phyloP scores from a whole-genome alignment of 306 rosid genomes.

The Rosa rugosa region DNA sequence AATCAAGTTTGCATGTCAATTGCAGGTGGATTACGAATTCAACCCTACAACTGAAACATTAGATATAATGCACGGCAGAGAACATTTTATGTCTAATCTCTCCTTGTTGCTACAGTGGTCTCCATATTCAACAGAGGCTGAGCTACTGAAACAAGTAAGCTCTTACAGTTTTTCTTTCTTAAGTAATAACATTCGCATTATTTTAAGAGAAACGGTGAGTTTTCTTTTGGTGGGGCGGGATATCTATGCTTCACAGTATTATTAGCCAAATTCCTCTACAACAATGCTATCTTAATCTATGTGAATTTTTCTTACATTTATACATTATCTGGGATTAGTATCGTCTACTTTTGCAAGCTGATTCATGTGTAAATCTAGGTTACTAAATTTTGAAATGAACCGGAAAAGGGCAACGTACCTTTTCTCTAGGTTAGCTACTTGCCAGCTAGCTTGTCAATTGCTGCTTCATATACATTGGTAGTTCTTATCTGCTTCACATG shows the following conservation, averaged over 20 bases:
- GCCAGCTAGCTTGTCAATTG: background rate
- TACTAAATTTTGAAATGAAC: slow-evolving; percentile 4
- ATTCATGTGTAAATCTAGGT: slow-evolving; percentile 1
- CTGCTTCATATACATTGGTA: background rate
- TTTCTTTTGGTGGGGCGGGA: background rate
- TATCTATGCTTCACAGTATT: background rate
- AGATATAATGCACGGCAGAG: slow-evolving; percentile 59
- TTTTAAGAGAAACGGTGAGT: background rate
- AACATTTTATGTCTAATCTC: slow-evolving; percentile 65
- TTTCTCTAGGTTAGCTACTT: background rate
- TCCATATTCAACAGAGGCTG: slow-evolving; percentile 81
- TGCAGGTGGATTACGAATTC: slow-evolving; percentile 78
- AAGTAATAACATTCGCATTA: background rate
- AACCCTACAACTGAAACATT: slow-evolving; percentile 46
- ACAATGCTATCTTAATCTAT: background rate
- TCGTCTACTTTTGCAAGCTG: background rate
- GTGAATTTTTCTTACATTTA: background rate
- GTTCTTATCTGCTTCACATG: background rate
- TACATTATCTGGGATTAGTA: background rate
- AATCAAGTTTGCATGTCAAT: slow-evolving; percentile 17
- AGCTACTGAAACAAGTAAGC: slow-evolving; percentile 79
- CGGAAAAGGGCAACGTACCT: background rate
- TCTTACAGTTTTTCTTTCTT: slow-evolving; percentile 10
- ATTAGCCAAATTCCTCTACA: background rate
- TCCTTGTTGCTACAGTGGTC: slow-evolving; percentile 75